Evolutionary conservation across 306 rosid genomes (phyloP).

Genomic region (Sicyos baderoa): DNA sequence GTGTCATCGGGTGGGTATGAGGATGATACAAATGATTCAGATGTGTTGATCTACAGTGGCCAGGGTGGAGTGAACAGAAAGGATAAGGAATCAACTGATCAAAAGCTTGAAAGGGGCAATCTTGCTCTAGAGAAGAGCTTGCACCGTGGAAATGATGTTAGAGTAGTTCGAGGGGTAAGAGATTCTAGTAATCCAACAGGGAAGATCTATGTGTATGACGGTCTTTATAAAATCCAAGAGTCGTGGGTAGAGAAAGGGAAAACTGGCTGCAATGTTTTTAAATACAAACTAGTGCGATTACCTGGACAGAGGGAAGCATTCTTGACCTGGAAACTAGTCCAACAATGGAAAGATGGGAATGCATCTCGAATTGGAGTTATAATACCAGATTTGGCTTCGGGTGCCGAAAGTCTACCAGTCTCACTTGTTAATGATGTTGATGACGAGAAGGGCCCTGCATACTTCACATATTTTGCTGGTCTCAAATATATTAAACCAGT

Average conservation of each 20-base stretch:
- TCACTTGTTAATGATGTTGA: constrained; percentile 92
- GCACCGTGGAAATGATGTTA: constrained; percentile 64
- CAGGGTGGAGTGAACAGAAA: constrained; percentile 68
- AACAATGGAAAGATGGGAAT: constrained; percentile 59
- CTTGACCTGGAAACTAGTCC: constrained; percentile 57
- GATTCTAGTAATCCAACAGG: constrained; percentile 49
- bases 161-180: constrained; percentile 73
- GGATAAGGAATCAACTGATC: constrained; percentile 64
- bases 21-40: constrained; percentile 60
- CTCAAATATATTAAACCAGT: constrained; percentile 50
- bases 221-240: constrained; percentile 70
- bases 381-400: constrained; percentile 84
- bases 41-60: constrained; percentile 77
- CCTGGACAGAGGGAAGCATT: constrained; percentile 71
- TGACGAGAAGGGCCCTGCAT: constrained; percentile 86
- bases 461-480: constrained; percentile 56
- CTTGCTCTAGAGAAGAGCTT: constrained; percentile 80
- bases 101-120: constrained; percentile 96
- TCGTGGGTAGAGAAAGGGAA: constrained; percentile 83
- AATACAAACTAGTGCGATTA: constrained; percentile 53
- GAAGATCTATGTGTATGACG: constrained; percentile 85
- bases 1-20: constrained; percentile 93
- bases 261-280: constrained; percentile 68
- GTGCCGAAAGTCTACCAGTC: constrained; percentile 74
- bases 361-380: constrained; percentile 60